Conservation (phyloP, 179 eudicot genomes). For the Vitellaria paradoxa region DNA sequence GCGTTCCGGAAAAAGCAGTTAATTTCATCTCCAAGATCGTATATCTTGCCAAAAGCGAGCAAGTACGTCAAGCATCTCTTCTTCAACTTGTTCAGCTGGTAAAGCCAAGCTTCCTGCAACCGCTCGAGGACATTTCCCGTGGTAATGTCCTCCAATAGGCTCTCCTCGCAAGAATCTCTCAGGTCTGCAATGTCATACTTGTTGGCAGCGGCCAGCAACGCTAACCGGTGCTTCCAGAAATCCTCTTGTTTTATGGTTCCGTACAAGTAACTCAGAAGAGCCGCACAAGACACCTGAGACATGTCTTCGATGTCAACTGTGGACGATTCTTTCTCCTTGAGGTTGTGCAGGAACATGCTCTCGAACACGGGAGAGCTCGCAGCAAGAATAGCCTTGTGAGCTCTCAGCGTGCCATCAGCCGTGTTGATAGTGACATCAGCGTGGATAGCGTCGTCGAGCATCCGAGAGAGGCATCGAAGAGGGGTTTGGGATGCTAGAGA, state of each 20-base stretch:
- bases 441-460: conserved; percentile 70
- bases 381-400: conserved; percentile 84
- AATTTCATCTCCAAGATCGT: conserved; percentile 79
- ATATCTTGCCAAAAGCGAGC: conserved; percentile 86
- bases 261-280: conserved; percentile 73
- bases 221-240: conserved; percentile 80
- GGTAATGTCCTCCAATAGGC: conserved; percentile 80
- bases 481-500: conserved; percentile 49
- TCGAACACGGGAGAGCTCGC: conserved; percentile 82
- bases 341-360: conserved; percentile 79
- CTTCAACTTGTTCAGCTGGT: conserved; percentile 63
- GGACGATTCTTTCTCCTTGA: conserved; percentile 75
- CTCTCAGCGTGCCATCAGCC: conserved; percentile 55
- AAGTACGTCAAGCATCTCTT: conserved; percentile 72
- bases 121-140: conserved; percentile 77
- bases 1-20: conserved; percentile 54
- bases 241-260: conserved; percentile 73
- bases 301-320: conserved; percentile 71
- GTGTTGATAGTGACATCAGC: conserved; percentile 79
- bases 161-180: conserved; percentile 79
- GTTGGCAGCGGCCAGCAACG: conserved; percentile 73
- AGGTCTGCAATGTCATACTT: conserved; percentile 66
- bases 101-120: conserved; percentile 80
- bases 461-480: conserved; percentile 59
- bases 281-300: conserved; percentile 71